phyloP scores from a whole-genome alignment of 192 early-diverging fungal species.

The Diversispora epigaea region DNA sequence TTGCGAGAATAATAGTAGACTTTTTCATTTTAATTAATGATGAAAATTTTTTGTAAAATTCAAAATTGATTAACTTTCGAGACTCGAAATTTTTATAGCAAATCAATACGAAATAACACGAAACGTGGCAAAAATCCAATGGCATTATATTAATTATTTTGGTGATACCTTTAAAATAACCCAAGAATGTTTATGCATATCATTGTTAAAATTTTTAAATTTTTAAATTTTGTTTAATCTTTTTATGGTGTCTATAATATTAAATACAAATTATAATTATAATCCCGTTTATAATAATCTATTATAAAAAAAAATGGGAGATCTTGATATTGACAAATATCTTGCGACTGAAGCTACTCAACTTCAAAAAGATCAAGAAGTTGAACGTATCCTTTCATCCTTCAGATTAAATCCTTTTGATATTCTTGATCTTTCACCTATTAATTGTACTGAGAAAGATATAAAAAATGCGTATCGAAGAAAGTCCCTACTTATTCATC shows the following conservation, averaged over 20 bases:
- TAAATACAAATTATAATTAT: too few species aligned
- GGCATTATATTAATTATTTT: too few species aligned
- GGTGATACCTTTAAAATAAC: too few species aligned
- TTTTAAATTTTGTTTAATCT: too few species aligned
- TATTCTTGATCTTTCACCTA: conserved; percentile 50
- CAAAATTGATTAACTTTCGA: neutral
- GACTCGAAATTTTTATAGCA: neutral
- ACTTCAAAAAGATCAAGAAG: conserved; percentile 57
- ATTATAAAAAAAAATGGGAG: conserved; percentile 20
- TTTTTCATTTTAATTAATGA: conserved; percentile 2
- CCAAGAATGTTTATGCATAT: too few species aligned
- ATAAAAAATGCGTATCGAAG: conserved; percentile 59
- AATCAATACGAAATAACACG: too few species aligned
- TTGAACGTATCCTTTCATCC: conserved; percentile 54
- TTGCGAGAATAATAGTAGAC: neutral
- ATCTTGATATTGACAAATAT: conserved; percentile 52
- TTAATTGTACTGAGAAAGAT: conserved; percentile 46
- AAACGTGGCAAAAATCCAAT: too few species aligned
- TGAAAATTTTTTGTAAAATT: neutral
- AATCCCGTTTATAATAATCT: too few species aligned
- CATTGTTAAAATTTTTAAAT: too few species aligned
- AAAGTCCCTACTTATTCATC: conserved; percentile 63
- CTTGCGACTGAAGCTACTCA: conserved; percentile 46
- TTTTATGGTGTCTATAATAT: too few species aligned
- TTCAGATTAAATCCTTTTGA: conserved; percentile 60